Percentiles rank a stretch among this genome's conserved stretches.
These are phyloP conservation scores for Hanseniaspora osmophila DNA, from an alignment of 805 yeast species.

Conservation along the genomic window DNA sequence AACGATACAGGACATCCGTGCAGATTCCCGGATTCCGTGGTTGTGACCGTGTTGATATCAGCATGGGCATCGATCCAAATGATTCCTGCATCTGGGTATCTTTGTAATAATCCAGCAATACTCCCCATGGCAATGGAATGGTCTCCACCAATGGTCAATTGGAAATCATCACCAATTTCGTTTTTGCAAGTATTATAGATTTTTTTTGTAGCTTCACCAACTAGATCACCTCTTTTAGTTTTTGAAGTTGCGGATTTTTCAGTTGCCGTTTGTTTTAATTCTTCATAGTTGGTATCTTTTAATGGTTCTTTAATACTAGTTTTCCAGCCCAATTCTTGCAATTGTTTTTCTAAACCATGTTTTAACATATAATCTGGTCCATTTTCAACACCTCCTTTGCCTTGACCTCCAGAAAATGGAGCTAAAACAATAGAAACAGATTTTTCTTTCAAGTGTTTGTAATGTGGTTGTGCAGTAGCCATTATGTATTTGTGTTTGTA, in stretches of 20 bases:
- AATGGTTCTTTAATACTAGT: conserved; percentile 41
- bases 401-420: conserved; percentile 94
- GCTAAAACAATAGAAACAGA: conserved; percentile 47
- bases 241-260: conserved; percentile 21
- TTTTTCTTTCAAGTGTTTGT: not conserved
- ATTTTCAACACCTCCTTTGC: conserved; percentile 80
- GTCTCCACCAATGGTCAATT: conserved; percentile 89
- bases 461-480: not conserved
- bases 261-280: conserved; percentile 23
- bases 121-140: conserved; percentile 94
- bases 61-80: conserved; percentile 98
- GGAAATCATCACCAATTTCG: conserved; percentile 32
- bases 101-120: conserved; percentile 64
- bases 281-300: conserved; percentile 30
- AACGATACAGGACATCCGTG: conserved; percentile 96
- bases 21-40: conserved; percentile 77
- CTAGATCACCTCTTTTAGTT: conserved; percentile 62
- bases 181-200: conserved; percentile 51
- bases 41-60: conserved; percentile 78
- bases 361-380: conserved; percentile 78
- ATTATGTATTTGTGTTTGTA: not conserved
- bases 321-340: conserved; percentile 63
- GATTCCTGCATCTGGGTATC: conserved; percentile 76
- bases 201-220: conserved; percentile 52
- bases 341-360: conserved; percentile 51